A percentile compares a stretch with the other conserved stretches of the same genome.
Evolutionary conservation across 169 alveolate genomes (phyloP).

Genomic region (Plasmodium knowlesi): DNA sequence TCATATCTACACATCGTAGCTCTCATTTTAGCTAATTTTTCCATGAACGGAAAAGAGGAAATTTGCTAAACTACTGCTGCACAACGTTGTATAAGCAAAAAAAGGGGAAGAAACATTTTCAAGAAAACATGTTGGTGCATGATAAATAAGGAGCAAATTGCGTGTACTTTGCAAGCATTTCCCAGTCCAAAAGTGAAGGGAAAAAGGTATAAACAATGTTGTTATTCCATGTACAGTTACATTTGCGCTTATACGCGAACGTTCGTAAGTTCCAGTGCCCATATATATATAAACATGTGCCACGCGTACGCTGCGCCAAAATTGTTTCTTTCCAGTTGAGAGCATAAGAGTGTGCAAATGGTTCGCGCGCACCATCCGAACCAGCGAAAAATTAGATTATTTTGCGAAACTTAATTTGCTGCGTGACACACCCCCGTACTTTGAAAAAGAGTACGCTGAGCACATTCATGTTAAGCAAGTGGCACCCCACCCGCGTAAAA

Average conservation of each 20-base stretch:
- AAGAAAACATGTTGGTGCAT: neutral
- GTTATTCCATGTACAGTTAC: neutral
- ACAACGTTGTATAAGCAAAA: neutral
- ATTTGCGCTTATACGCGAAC: neutral
- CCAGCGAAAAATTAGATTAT: neutral
- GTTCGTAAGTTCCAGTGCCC: neutral
- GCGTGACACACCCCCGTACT: conserved; percentile 21
- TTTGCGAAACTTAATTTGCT: conserved; percentile 16
- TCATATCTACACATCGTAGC: neutral
- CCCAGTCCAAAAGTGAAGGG: neutral
- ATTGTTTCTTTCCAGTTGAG: conserved; percentile 11
- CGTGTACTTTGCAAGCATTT: neutral
- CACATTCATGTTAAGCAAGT: neutral
- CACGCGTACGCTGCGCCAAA: neutral
- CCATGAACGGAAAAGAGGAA: neutral
- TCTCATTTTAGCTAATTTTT: conserved; percentile 7
- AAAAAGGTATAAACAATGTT: conserved; percentile 2
- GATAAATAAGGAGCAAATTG: conserved; percentile 4
- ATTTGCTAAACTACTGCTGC: neutral
- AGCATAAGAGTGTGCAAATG: conserved; percentile 57
- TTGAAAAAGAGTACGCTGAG: conserved; percentile 4
- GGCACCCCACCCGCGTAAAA: neutral
- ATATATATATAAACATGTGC: neutral
- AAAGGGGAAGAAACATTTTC: neutral
- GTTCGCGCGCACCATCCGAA: conserved; percentile 17